These are phyloP conservation scores for Mucor plumbeus DNA, from an alignment of 371 early-diverging fungal genomes.

Conservation along the genomic window DNA sequence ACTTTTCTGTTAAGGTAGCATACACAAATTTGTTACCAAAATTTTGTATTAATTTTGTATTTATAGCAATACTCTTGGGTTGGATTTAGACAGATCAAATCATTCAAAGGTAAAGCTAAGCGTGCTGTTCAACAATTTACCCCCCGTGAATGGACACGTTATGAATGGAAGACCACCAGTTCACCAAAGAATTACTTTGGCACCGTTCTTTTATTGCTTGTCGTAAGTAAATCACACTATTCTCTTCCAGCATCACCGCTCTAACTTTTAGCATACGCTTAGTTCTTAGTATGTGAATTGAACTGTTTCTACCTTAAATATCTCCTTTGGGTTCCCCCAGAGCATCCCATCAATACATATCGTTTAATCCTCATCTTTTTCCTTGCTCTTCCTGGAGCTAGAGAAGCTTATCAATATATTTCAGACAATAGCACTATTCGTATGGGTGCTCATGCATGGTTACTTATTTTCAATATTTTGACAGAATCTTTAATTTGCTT, in stretches of 20 bases:
- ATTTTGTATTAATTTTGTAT: not conserved
- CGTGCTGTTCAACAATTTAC: slow-evolving; percentile 93
- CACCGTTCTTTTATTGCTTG: slow-evolving; percentile 61
- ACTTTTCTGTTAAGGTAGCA: slow-evolving; percentile 86
- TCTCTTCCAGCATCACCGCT: no score
- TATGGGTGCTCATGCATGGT: slow-evolving; percentile 91
- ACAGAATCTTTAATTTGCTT: slow-evolving; percentile 90
- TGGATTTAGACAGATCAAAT: slow-evolving; percentile 83
- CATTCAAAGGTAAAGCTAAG: slow-evolving; percentile 84
- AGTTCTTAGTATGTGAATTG: slow-evolving; percentile 82
- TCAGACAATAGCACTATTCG: slow-evolving; percentile 76
- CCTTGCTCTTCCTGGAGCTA: slow-evolving; percentile 83
- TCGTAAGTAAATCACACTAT: slow-evolving; percentile 46
- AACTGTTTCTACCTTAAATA: slow-evolving; percentile 96
- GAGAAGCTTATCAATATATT: slow-evolving; percentile 92
- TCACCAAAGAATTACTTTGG: slow-evolving; percentile 81
- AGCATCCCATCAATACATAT: slow-evolving; percentile 80
- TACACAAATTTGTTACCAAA: not conserved
- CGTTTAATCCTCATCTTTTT: slow-evolving; percentile 85
- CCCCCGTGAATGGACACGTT: slow-evolving; percentile 92
- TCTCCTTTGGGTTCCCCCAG: slow-evolving; percentile 93
- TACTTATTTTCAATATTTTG: slow-evolving; percentile 82
- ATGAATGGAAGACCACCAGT: slow-evolving; percentile 86
- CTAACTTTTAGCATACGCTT: not conserved
- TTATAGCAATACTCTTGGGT: slow-evolving; percentile 87